Conservation (phyloP, 148 eudicot genomes). For the Rhododendron griersonianum region DNA sequence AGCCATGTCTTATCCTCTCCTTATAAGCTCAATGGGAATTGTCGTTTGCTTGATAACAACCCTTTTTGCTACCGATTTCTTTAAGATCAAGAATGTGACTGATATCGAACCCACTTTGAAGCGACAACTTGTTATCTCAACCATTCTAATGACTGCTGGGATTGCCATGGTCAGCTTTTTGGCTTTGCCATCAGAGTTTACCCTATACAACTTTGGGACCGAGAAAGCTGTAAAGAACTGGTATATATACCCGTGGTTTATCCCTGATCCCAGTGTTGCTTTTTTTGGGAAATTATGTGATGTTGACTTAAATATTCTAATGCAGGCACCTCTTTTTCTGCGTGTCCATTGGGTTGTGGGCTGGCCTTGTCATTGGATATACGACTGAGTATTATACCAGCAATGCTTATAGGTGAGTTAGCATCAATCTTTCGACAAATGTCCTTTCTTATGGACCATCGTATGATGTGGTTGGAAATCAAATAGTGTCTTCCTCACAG, state of each 20-base stretch:
- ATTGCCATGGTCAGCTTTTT: constrained; percentile 22
- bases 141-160: constrained; percentile 33
- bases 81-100: constrained; percentile 23
- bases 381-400: constrained; percentile 23
- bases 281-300: background rate
- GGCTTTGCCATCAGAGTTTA: constrained; percentile 29
- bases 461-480: background rate
- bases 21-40: constrained; percentile 33
- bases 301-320: background rate
- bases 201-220: constrained; percentile 26
- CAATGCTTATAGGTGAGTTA: constrained; percentile 18
- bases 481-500: background rate
- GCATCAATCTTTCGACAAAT: background rate
- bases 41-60: constrained; percentile 29
- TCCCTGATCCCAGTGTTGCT: background rate
- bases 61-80: constrained; percentile 23
- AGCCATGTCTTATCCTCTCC: constrained; percentile 32
- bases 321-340: constrained; percentile 33
- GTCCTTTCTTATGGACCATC: background rate
- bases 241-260: constrained; percentile 6
- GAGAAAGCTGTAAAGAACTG: constrained; percentile 22
- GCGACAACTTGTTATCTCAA: constrained; percentile 27
- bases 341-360: constrained; percentile 32
- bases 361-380: constrained; percentile 31
- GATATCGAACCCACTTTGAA: constrained; percentile 29